Evolutionary conservation across 148 eudicot species (phyloP), one percentile per base, ranked within the genome.

Genomic region (Polygonum aviculare): DNA sequence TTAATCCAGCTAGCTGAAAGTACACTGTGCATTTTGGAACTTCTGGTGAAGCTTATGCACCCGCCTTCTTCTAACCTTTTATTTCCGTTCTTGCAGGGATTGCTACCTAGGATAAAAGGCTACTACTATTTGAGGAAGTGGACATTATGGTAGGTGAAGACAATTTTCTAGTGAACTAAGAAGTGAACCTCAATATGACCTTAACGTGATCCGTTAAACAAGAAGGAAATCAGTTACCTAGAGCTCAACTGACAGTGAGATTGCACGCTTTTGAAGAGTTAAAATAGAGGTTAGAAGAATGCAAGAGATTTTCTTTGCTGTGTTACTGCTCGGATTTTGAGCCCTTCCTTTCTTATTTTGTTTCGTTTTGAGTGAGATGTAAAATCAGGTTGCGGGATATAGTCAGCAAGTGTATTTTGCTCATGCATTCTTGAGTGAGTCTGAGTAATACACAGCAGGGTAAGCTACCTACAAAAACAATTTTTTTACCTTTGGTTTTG

Each of bases 311-410:
- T 82, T 70, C 47, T 70, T 70, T 70, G 12, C 12, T 38, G 1
- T 70, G 73, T 70, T 44, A 70, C 78, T 70, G 75, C 76, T 73
- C 50, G 41, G 70, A 57, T 60, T 77, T 49, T 77, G 76, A 65
- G 31, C 52, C 18, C 40, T 72, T 71, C 77, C 50, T 69, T 78
- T 49, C 49, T 63, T 49, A 39, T 40, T 69, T 41, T 77, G 75
- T 82, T 76, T 78, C 65, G 74, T 67, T 57, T 81, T 80, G 87
- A 82, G 81, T 84, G 87, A 81, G 82, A 73, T 78, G 87, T 84
- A 84, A 75, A 75, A 84, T 82, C 82, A 73, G 83, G 39, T 74
- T 82, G 81, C 83, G 87, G 87, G 83, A 65, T 82, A 80, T 82
- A 82, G 81, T 79, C 77, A 75, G 75, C 49, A 76, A 79, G 78